Evolutionary conservation across 2,329 filamentous ascomycete species (phyloP).

Genomic region (Graphilbum fragrans): DNA sequence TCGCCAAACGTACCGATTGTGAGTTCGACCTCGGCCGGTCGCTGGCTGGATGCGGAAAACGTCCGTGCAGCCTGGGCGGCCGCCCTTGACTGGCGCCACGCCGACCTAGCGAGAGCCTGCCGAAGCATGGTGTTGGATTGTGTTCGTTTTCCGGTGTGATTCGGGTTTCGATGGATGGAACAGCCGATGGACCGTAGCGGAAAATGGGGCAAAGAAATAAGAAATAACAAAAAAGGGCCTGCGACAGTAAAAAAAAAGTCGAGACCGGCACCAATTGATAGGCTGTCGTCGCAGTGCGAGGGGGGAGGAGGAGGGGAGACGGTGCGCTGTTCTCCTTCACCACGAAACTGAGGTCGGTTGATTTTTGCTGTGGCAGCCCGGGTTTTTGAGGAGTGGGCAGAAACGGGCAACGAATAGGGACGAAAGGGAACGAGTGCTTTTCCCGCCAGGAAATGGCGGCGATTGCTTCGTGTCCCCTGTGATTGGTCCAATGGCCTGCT

Average conservation of each 20-base stretch:
- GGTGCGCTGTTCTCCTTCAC: not conserved
- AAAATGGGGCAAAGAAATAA: not conserved
- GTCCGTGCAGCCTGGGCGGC: conserved; percentile 54
- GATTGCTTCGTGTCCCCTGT: conserved; percentile 11
- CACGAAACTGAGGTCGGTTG: not conserved
- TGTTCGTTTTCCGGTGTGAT: not conserved
- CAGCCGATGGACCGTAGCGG: not conserved
- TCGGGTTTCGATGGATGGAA: conserved; percentile 9
- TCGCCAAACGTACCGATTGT: conserved; percentile 61
- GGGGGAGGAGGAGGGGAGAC: not conserved
- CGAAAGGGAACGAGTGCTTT: conserved; percentile 12
- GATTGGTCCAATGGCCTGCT: conserved; percentile 6
- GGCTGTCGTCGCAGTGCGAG: not conserved
- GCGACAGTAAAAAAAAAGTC: no score
- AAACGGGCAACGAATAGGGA: conserved; percentile 3
- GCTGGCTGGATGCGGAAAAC: conserved; percentile 69
- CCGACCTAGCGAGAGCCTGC: conserved; percentile 55
- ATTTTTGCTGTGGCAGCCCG: conserved; percentile 3
- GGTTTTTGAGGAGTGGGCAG: conserved; percentile 10
- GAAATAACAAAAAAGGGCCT: not conserved
- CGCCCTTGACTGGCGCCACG: conserved; percentile 51
- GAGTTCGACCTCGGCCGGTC: conserved; percentile 88
- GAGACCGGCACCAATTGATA: no score
- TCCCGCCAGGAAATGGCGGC: conserved; percentile 9
- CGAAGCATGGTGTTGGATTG: conserved; percentile 41